Percentiles rank a stretch among this genome's conserved stretches.
These are phyloP conservation scores for Septoria petroselini DNA, from an alignment of 2,329 filamentous ascomycete genomes.

Conservation along the genomic window DNA sequence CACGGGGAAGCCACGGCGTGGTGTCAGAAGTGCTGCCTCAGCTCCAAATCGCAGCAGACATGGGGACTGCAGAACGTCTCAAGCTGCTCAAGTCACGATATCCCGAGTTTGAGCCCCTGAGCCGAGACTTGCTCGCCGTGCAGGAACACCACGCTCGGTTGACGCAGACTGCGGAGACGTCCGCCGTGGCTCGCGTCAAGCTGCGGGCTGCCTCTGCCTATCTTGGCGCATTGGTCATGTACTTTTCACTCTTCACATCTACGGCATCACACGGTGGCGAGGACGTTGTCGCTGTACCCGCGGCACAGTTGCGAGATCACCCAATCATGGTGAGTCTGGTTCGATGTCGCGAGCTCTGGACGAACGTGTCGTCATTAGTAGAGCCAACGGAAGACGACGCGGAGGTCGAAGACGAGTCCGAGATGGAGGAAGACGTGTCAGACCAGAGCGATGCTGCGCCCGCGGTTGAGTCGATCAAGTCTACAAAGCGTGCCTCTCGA, in stretches of 20 bases:
- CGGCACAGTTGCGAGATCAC: slow-evolving; percentile 81
- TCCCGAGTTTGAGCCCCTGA: slow-evolving; percentile 85
- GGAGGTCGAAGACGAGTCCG: not conserved
- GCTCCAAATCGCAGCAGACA: slow-evolving; percentile 73
- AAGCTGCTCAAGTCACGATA: slow-evolving; percentile 77
- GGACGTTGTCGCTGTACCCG: slow-evolving; percentile 60
- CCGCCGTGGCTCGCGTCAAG: slow-evolving; percentile 52
- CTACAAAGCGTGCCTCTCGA: slow-evolving; percentile 48
- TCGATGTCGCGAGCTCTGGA: slow-evolving; percentile 77
- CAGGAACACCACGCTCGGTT: slow-evolving; percentile 44
- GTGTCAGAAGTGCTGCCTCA: slow-evolving; percentile 85
- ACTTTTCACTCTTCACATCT: slow-evolving; percentile 89
- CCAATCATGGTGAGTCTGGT: slow-evolving; percentile 84
- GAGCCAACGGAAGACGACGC: slow-evolving; percentile 6
- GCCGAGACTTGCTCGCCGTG: slow-evolving; percentile 73
- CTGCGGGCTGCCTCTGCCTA: slow-evolving; percentile 81
- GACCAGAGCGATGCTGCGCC: slow-evolving; percentile 12
- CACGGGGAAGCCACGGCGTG: slow-evolving; percentile 49
- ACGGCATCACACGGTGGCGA: slow-evolving; percentile 58
- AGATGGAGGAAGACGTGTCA: slow-evolving; percentile 14
- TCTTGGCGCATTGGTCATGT: slow-evolving; percentile 81
- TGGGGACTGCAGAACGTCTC: slow-evolving; percentile 69
- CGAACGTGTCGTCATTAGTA: slow-evolving; percentile 63
- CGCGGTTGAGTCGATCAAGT: slow-evolving; percentile 20
- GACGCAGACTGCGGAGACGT: slow-evolving; percentile 12